phyloP scores from a whole-genome alignment of 441 rosid species.

The Viola pubescens region DNA sequence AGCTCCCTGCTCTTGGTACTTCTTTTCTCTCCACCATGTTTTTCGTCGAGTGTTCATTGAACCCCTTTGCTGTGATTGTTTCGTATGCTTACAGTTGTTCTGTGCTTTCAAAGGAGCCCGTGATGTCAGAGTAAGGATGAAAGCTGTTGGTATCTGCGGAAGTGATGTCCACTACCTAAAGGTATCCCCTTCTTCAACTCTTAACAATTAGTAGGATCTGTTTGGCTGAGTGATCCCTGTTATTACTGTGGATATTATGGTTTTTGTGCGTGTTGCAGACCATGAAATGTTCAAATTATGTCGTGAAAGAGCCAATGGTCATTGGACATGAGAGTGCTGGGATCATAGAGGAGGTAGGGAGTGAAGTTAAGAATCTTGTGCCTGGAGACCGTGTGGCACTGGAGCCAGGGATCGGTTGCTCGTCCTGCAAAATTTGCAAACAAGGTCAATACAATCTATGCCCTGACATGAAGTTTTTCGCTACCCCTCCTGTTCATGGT shows the following conservation, averaged over 20 bases:
- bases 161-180: conserved; percentile 91
- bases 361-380: conserved; percentile 48
- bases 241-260: too few relatives aligned
- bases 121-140: conserved; percentile 75
- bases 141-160: conserved; percentile 86
- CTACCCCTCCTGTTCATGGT: conserved; percentile 71
- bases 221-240: too few relatives aligned
- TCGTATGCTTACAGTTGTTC: too few relatives aligned
- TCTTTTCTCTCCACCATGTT: neutral
- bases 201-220: neutral
- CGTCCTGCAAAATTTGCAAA: conserved; percentile 55
- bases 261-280: conserved; percentile 22
- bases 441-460: conserved; percentile 73
- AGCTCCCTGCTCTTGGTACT: conserved; percentile 46
- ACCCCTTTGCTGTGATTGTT: neutral
- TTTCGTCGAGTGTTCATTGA: neutral
- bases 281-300: conserved; percentile 52
- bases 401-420: conserved; percentile 77
- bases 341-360: conserved; percentile 67
- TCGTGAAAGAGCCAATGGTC: conserved; percentile 80
- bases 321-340: conserved; percentile 90
- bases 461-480: conserved; percentile 78
- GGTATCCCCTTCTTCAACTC: conserved; percentile 26
- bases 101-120: conserved; percentile 39
- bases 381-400: conserved; percentile 67